These are phyloP conservation scores for Santalum album DNA, from an alignment of 164 flowering plant species.

Conservation along the genomic window DNA sequence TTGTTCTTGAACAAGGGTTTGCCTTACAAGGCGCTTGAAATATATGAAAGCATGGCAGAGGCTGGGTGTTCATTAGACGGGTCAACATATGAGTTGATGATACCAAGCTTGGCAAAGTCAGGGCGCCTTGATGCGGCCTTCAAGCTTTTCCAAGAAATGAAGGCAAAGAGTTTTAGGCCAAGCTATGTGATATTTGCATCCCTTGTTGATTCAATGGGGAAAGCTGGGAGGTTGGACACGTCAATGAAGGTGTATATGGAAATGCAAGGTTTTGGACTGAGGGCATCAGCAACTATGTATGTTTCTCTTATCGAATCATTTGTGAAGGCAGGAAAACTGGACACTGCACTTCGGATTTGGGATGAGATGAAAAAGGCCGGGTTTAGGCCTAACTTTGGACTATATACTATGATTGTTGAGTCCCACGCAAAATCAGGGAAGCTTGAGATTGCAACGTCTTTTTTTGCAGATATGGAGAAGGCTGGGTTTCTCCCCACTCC, in stretches of 20 bases:
- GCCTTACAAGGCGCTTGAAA: conserved; percentile 94
- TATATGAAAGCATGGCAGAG: conserved; percentile 78
- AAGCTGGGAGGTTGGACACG: conserved; percentile 89
- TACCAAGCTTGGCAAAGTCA: conserved; percentile 82
- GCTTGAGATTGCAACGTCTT: conserved; percentile 83
- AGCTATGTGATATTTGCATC: conserved; percentile 48
- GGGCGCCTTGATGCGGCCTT: conserved; percentile 94
- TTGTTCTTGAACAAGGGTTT: conserved; percentile 76
- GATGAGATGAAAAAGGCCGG: conserved; percentile 92
- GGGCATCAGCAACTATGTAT: conserved; percentile 69
- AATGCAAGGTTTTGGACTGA: conserved; percentile 68
- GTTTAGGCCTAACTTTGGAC: conserved; percentile 84
- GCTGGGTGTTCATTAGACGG: conserved; percentile 54
- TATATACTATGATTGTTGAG: conserved; percentile 80
- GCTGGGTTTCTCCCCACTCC: conserved; percentile 93
- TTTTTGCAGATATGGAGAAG: conserved; percentile 83
- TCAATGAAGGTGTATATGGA: conserved; percentile 85
- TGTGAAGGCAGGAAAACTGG: conserved; percentile 91
- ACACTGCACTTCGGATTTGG: conserved; percentile 73
- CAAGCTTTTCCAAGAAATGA: conserved; percentile 91
- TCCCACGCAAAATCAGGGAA: conserved; percentile 97
- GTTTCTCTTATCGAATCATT: conserved; percentile 84
- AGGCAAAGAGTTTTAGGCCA: conserved; percentile 49
- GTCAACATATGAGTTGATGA: conserved; percentile 81
- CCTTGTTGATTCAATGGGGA: conserved; percentile 92